phyloP scores from a whole-genome alignment of 768 basidiomycete genomes.

The Kondoa subrosea region DNA sequence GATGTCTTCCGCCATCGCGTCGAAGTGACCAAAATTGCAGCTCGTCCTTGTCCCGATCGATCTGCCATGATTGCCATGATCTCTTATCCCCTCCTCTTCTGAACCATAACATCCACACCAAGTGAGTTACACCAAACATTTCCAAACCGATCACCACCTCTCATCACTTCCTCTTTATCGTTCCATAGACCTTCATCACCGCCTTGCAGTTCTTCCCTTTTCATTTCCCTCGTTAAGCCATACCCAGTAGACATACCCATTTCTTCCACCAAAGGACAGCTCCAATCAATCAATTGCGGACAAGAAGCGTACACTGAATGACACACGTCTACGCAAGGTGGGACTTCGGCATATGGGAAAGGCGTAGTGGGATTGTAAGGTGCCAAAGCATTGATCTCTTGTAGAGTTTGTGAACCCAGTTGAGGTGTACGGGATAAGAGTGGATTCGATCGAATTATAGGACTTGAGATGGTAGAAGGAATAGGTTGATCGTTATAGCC shows the following conservation, averaged over 20 bases:
- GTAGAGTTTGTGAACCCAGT: conserved; percentile 17
- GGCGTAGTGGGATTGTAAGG: conserved; percentile 16
- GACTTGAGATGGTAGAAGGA: not conserved
- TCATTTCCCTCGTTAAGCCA: conserved; percentile 9
- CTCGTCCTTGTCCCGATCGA: too few relatives aligned
- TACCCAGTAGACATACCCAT: conserved; percentile 19
- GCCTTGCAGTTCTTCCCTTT: conserved; percentile 9
- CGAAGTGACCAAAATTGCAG: too few relatives aligned
- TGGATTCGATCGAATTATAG: conserved; percentile 20
- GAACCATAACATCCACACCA: conserved; percentile 1
- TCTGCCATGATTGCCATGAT: too few relatives aligned
- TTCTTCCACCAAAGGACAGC: conserved; percentile 16
- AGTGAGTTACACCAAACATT: conserved; percentile 24
- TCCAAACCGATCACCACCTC: conserved; percentile 24
- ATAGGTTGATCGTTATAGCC: conserved; percentile 13
- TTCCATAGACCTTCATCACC: conserved; percentile 11
- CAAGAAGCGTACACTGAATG: conserved; percentile 56
- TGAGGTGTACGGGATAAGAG: conserved; percentile 24
- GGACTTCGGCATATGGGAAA: conserved; percentile 43
- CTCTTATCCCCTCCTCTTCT: not conserved
- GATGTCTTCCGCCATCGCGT: too few relatives aligned
- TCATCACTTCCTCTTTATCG: not conserved
- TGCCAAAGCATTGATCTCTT: not conserved
- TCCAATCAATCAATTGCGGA: conserved; percentile 53
- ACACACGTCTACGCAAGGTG: conserved; percentile 69